phyloP scores from a whole-genome alignment of 2,329 filamentous ascomycete genomes.

The Alternaria postmessia region DNA sequence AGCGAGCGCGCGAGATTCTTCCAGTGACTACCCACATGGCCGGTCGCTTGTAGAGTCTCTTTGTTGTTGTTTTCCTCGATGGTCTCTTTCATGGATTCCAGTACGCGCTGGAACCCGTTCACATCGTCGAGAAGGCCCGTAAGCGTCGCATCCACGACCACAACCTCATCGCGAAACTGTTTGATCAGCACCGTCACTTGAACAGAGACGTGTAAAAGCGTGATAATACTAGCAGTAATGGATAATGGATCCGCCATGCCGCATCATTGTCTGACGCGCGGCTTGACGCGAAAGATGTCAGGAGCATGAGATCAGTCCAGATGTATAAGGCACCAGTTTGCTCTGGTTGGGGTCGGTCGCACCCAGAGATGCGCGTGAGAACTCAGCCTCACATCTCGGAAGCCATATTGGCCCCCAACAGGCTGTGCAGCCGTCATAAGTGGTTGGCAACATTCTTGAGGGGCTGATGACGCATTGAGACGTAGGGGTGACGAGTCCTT shows the following conservation, averaged over 20 bases:
- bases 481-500: not conserved
- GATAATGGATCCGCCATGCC: slow-evolving; percentile 28
- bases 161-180: slow-evolving; percentile 31
- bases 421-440: not conserved
- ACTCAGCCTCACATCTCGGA: slow-evolving; percentile 6
- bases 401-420: slow-evolving; percentile 4
- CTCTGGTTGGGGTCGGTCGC: not conserved
- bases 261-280: slow-evolving; percentile 9
- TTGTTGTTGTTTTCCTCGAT: slow-evolving; percentile 30
- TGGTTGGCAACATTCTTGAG: not conserved
- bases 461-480: not conserved
- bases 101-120: slow-evolving; percentile 27
- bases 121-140: slow-evolving; percentile 31
- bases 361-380: not conserved
- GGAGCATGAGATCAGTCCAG: not conserved
- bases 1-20: slow-evolving; percentile 32
- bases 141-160: slow-evolving; percentile 30
- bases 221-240: slow-evolving; percentile 27
- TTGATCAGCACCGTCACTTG: slow-evolving; percentile 25
- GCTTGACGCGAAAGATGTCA: not conserved
- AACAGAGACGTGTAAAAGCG: slow-evolving; percentile 28
- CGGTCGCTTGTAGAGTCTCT: slow-evolving; percentile 24
- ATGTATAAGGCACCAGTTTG: slow-evolving; percentile 12
- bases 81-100: slow-evolving; percentile 35
- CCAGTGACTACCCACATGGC: slow-evolving; percentile 34